Percentiles rank a stretch among this genome's conserved stretches.
Conservation (phyloP, 768 basidiomycete genomes). For the Mycena vulgaris region DNA sequence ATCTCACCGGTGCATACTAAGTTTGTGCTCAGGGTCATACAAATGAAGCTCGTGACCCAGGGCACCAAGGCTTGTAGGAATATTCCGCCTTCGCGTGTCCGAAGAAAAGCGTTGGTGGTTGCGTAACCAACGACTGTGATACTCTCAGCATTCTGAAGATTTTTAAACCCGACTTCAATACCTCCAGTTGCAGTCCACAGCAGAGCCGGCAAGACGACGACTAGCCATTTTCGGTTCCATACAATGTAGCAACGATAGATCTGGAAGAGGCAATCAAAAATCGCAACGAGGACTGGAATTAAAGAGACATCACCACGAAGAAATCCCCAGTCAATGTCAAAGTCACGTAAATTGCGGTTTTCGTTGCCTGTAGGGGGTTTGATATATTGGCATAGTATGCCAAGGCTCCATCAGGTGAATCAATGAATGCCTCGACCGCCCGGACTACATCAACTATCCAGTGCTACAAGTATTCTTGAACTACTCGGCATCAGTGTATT, state of each 20-base stretch:
- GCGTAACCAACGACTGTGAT: background rate
- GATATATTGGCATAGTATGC: background rate
- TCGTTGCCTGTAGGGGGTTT: background rate
- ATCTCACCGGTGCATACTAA: constrained; percentile 14
- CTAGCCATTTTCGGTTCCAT: constrained; percentile 24
- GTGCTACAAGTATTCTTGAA: too few species aligned
- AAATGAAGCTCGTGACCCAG: constrained; percentile 11
- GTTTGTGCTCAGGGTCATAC: constrained; percentile 7
- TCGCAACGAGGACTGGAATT: background rate
- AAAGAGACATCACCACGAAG: constrained; percentile 10
- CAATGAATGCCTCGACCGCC: constrained; percentile 10
- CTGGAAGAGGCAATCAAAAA: background rate
- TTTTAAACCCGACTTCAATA: background rate
- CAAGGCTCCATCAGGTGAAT: constrained; percentile 12
- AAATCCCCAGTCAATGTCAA: constrained; percentile 7
- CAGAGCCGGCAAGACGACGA: constrained; percentile 19
- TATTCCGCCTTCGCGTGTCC: background rate
- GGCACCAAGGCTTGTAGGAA: background rate
- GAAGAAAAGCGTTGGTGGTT: background rate
- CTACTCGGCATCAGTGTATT: too few species aligned
- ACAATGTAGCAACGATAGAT: constrained; percentile 31
- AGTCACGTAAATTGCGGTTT: background rate
- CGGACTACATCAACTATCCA: constrained; percentile 30
- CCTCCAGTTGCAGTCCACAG: constrained; percentile 17
- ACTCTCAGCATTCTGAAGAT: background rate